Base-by-base conservation (phyloP, 441 rosid genomes). In the Adansonia madagascariensis region DNA sequence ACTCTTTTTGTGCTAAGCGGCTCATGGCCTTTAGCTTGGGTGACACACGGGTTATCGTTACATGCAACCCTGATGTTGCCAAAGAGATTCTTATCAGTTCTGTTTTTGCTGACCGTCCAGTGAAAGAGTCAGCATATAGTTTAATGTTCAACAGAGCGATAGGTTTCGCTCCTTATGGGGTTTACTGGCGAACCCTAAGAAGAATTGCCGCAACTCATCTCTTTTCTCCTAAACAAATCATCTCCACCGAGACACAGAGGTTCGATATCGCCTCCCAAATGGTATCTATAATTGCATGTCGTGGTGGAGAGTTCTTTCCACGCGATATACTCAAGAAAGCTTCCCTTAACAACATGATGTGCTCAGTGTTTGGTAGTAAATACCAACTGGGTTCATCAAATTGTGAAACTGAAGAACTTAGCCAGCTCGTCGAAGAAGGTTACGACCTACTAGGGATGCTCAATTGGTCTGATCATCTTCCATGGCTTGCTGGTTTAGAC, bases 21-120 rank as follows among this genome's bases (percentile, higher is more conserved):
- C 92, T 94, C 76, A 90, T 94, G 98, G 98, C 94, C 74, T 85
- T 94, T 75, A 94, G 97, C 77, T 84, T 91, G 1, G 97, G 96
- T 3, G 82, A 85, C 15, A 92, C 93, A 1, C 91, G 91, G 11
- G 91, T 86, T 68, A 78, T 94, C 49, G 88, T 92, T 62, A 90
- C 97, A 8, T 92, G 92, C 77, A 76, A 92, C 71, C 93, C 96
- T 0, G 94, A 85, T 9, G 97, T 92, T 31, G 97, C 98, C 1
- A 90, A 85, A 68, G 98, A 94, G 57, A 91, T 94, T 69, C 80
- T 92, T 5, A 86, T 81, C 79, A 86, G 95, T 62, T 80, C 35
- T 31, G 35, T 31, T 31, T 31, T 31, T 31, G 35, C 35, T 31
- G 35, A 31, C 35, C 35, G 35, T 31, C 35, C 35, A 31, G 35